Evolutionary conservation across 495 filamentous ascomycete genomes (phyloP).

Genomic region (Penicillium antarcticum): DNA sequence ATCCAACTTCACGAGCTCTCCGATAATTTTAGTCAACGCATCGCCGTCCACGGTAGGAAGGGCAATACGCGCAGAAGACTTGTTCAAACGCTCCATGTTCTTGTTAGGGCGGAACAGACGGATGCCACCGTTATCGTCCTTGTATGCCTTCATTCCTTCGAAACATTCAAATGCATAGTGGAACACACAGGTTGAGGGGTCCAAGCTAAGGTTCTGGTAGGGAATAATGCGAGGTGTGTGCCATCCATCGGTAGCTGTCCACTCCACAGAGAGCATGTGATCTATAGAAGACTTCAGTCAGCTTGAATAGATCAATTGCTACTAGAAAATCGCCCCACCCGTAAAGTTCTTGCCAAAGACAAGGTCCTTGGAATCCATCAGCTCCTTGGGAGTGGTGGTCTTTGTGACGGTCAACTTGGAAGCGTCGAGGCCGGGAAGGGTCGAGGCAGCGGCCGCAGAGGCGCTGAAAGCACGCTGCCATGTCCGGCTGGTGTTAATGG

Average conservation of each 20-base stretch:
- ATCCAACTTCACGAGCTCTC: constrained; percentile 74
- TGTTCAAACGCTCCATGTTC: constrained; percentile 94
- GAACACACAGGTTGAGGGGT: constrained; percentile 95
- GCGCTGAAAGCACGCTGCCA: constrained; percentile 58
- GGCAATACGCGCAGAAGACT: constrained; percentile 83
- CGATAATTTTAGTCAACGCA: constrained; percentile 74
- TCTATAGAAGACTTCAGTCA: constrained; percentile 49
- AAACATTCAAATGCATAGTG: constrained; percentile 98
- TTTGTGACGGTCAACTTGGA: constrained; percentile 70
- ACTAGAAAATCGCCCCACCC: constrained; percentile 44
- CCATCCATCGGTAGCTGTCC: constrained; percentile 82
- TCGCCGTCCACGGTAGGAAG: constrained; percentile 75
- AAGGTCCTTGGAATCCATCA: constrained; percentile 71
- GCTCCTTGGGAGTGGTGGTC: constrained; percentile 70
- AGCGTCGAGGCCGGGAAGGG: constrained; percentile 65
- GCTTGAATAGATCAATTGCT: constrained; percentile 1
- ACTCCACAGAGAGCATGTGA: constrained; percentile 96
- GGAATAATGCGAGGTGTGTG: constrained; percentile 74
- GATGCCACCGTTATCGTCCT: constrained; percentile 67
- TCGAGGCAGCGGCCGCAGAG: constrained; percentile 49
- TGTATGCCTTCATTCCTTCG: constrained; percentile 99
- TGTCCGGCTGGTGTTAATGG: constrained; percentile 23
- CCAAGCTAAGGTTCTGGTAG: constrained; percentile 94
- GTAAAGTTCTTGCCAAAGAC: constrained; percentile 89
- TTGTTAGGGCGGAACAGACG: constrained; percentile 92